Evolutionary conservation across 768 basidiomycete species (phyloP).

Genomic region (Tricholoma matsutake): DNA sequence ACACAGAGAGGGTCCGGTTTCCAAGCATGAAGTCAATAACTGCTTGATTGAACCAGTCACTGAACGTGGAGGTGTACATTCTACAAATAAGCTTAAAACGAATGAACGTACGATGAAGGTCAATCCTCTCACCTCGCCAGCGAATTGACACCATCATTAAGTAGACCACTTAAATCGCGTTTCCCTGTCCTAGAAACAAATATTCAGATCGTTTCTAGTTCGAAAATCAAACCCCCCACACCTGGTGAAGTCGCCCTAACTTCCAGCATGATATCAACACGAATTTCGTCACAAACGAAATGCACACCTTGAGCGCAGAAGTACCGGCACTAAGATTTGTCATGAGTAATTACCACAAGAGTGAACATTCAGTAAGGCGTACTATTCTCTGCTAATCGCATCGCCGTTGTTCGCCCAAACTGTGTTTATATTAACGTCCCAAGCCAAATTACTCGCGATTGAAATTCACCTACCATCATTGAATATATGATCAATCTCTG

Average conservation of each 20-base stretch:
- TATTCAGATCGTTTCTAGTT: conserved; percentile 9
- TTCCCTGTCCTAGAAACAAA: conserved; percentile 75
- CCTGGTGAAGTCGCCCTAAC: conserved; percentile 86
- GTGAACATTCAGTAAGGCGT: conserved; percentile 27
- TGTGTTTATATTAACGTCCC: conserved; percentile 22
- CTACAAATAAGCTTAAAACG: conserved; percentile 31
- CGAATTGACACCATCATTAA: conserved; percentile 96
- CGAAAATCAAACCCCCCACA: conserved; percentile 23
- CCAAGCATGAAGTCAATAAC: conserved; percentile 93
- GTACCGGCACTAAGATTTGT: conserved; percentile 72
- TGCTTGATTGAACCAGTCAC: conserved; percentile 97
- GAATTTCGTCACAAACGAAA: neutral
- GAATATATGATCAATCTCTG: conserved; percentile 69
- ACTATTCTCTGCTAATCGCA: conserved; percentile 88
- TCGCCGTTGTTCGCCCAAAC: conserved; percentile 99
- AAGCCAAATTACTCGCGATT: neutral
- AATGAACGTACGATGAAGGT: neutral
- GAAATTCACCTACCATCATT: conserved; percentile 58
- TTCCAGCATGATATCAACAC: conserved; percentile 1
- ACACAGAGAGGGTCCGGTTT: conserved; percentile 80
- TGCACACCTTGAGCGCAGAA: conserved; percentile 84
- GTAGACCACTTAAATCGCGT: conserved; percentile 85
- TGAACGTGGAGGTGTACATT: conserved; percentile 86
- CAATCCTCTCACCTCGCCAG: conserved; percentile 56
- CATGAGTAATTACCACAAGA: neutral